Base-by-base conservation (phyloP, 495 filamentous ascomycete genomes). In the Aspergillus homomorphus region DNA sequence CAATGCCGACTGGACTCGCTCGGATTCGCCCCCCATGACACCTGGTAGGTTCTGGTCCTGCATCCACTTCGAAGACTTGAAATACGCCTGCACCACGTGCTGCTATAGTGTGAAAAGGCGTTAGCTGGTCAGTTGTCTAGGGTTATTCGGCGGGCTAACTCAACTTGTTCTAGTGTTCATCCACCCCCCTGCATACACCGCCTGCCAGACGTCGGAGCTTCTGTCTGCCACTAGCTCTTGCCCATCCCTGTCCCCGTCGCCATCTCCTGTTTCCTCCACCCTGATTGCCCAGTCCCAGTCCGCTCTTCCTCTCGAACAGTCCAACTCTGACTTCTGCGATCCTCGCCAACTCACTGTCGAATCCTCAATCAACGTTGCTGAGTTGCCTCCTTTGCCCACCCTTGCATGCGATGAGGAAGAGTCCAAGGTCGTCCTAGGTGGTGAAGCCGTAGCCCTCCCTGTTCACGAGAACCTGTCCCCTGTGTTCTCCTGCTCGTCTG, bases 311-410 rank as follows among this genome's bases (percentile, higher is more conserved):
- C 59, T 65, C 28, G 75, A 77, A 56, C 70, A 70, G 49, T 51
- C 63, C 9, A 63, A 64, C 42, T 68, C 72, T 9, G 85, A 91
- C 73, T 96, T 96, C 66, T 98, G 94, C 74, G 91, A 98, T 66
- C 94, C 94, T 21, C 89, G 92, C 59, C 89, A 96, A 65, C 79
- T 98, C 49, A 94, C 89, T 4, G 92, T 96, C 45, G 84, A 85
- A 67, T 78, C 84, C 1, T 80, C 84, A 15, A 73, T 73, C 51
- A 73, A 79, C 62, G 73, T 78, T 28, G 76, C 84, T 24, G 89
- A 91, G 23, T 87, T 92, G 53, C 82, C 89, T 38, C 78, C 82
- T 41, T 69, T 90, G 53, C 87, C 88, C 22, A 87, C 85, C 60
- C 78, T 93, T 8, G 83, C 81, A 62, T 80, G 82, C 20, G 84